Percentiles rank a stretch among this genome's conserved stretches.
phyloP scores from a whole-genome alignment of 2,329 filamentous ascomycete genomes.

The Ambrosiella cleistominuta region DNA sequence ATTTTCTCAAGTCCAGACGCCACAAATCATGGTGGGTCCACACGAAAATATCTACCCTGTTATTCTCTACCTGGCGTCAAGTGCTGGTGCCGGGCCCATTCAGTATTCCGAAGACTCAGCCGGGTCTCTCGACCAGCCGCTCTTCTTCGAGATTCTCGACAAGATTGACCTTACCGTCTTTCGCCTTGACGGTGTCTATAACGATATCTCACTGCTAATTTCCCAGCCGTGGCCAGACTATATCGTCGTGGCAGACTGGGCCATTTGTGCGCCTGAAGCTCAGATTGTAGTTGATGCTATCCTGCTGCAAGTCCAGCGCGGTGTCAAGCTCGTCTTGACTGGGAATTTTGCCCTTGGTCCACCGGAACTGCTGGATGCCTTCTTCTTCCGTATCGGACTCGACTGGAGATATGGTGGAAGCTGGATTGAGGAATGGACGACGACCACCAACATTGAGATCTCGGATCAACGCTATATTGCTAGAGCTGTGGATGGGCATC shows the following conservation, averaged over 20 bases:
- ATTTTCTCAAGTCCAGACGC: too few relatives aligned
- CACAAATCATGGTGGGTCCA: neutral
- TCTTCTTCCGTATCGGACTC: neutral
- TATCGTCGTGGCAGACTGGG: neutral
- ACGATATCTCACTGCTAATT: neutral
- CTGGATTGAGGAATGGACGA: neutral
- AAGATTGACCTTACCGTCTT: neutral
- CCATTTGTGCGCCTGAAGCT: neutral
- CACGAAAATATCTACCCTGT: constrained; percentile 1
- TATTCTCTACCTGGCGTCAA: neutral
- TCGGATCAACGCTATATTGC: neutral
- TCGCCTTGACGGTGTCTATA: neutral
- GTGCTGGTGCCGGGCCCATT: neutral
- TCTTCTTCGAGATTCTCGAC: neutral
- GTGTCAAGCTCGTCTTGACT: neutral
- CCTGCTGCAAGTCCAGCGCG: neutral
- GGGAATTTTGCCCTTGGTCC: neutral
- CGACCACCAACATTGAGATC: neutral
- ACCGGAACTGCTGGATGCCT: neutral
- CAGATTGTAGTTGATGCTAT: neutral
- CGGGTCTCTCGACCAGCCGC: neutral
- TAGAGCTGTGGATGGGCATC: neutral
- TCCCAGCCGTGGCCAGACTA: neutral
- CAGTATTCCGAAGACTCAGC: neutral
- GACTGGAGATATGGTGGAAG: neutral